Evolutionary conservation across 495 filamentous ascomycete species (phyloP), one percentile per base, ranked within the genome.

Genomic region (Rusavskia elegans): DNA sequence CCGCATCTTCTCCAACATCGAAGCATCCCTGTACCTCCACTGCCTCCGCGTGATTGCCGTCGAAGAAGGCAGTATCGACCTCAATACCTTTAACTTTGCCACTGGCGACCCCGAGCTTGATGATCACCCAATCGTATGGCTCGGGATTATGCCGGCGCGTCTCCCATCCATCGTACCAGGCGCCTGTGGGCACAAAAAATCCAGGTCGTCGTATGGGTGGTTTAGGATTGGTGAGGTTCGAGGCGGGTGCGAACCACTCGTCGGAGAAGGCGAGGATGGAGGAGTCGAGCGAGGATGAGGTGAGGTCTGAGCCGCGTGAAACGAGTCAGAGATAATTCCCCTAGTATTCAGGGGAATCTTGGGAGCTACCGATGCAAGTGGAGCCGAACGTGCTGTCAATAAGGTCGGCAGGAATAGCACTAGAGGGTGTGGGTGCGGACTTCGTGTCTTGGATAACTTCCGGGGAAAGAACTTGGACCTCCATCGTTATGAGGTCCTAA

Each of bases 161-260:
- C 65, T 96, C 89, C 89, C 89, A 95, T 23, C 89, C 89, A 62
- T 96, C 89, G 64, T 89, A 95, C 89, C 89, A 96, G 21, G 87
- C 85, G 54, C 89, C 89, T 10, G 86, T 77, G 61, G 83, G 80
- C 46, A 88, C 80, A 73, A 89, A 93, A 65, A 88, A 79, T 52
- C 86, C 88, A 0, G 82, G 81, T 56, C 84, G 79, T 54, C 79
- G 76, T 59, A 95, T 77, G 5, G 89, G 85, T 3, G 83, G 69
- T 0, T 77, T 78, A 1, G 85, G 83, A 16, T 77, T 90, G 50
- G 87, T 68, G 57, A 95, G 78, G 66, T 93, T 94, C 36, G 71
- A 67, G 11, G 88, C 88, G 36, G 80, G 77, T 55, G 87, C 89
- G 67, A 95, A 96, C 77, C 80, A 96, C 68, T 96, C 80, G 65